Percentiles rank a stretch among this genome's conserved stretches.
These are phyloP conservation scores for Diutina scorzettiae DNA, from an alignment of 1,139 yeast genomes.

Conservation along the genomic window DNA sequence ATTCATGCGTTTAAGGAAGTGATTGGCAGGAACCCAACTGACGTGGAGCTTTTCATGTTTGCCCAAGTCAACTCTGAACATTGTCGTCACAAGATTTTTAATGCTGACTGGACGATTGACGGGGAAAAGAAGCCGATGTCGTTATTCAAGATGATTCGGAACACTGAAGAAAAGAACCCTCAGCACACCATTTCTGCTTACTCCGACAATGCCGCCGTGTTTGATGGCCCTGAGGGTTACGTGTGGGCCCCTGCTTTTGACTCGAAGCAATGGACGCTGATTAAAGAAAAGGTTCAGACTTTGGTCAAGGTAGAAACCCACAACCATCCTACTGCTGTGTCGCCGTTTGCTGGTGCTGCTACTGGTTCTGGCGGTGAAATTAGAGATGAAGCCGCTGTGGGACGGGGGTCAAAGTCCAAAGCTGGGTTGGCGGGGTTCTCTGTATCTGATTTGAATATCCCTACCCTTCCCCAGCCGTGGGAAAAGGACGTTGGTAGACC, in stretches of 20 bases:
- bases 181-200: slow-evolving; percentile 86
- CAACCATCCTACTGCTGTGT: slow-evolving; percentile 98
- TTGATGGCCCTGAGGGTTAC: slow-evolving; percentile 71
- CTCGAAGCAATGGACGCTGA: slow-evolving; percentile 62
- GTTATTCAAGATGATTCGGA: slow-evolving; percentile 89
- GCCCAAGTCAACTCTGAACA: slow-evolving; percentile 99
- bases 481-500: slow-evolving; percentile 83
- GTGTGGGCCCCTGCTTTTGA: slow-evolving; percentile 67
- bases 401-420: slow-evolving; percentile 94
- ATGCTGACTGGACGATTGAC: slow-evolving; percentile 97
- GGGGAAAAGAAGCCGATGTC: slow-evolving; percentile 62
- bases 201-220: slow-evolving; percentile 97
- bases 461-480: slow-evolving; percentile 87
- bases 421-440: slow-evolving; percentile 94
- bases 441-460: slow-evolving; percentile 84
- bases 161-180: slow-evolving; percentile 76
- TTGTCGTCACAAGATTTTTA: slow-evolving; percentile 97
- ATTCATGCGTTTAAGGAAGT: slow-evolving; percentile 61
- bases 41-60: slow-evolving; percentile 96
- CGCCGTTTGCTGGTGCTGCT: slow-evolving; percentile 99
- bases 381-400: slow-evolving; percentile 99
- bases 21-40: slow-evolving; percentile 89
- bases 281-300: slow-evolving; percentile 73
- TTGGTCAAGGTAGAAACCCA: slow-evolving; percentile 96
- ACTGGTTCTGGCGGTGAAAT: slow-evolving; percentile 99